Percentiles rank a stretch among this genome's conserved stretches.
Conservation (phyloP, 2,329 filamentous ascomycete species). For the Paecilomyces sp. region DNA sequence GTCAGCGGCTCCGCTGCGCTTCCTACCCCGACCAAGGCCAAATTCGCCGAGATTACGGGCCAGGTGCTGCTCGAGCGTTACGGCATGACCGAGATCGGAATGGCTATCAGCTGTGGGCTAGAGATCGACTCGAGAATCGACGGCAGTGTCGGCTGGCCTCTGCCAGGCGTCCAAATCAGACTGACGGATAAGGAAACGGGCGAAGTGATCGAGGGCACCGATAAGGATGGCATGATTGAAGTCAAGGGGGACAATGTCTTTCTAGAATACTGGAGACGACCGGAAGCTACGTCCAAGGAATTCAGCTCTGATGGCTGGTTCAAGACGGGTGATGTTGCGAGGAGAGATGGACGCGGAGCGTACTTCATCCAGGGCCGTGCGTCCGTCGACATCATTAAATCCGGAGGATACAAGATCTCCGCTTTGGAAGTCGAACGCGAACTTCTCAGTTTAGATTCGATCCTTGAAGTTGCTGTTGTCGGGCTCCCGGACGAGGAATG, state of each 20-base stretch:
- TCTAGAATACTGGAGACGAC: constrained; percentile 35
- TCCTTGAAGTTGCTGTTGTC: constrained; percentile 48
- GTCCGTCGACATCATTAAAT: constrained; percentile 49
- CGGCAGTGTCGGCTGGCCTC: constrained; percentile 43
- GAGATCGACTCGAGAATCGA: constrained; percentile 34
- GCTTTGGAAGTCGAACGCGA: constrained; percentile 50
- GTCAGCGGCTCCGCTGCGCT: constrained; percentile 38
- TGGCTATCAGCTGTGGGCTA: constrained; percentile 40
- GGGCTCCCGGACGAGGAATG: constrained; percentile 49
- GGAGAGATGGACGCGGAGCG: constrained; percentile 28
- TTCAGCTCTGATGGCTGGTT: constrained; percentile 45
- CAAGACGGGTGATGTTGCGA: constrained; percentile 41
- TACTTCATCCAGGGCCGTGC: constrained; percentile 50
- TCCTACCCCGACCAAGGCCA: constrained; percentile 34
- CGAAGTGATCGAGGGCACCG: constrained; percentile 17
- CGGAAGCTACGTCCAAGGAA: constrained; percentile 38
- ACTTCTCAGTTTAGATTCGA: constrained; percentile 41
- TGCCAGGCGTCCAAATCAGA: constrained; percentile 41
- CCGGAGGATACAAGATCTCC: constrained; percentile 50
- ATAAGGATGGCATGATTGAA: constrained; percentile 38
- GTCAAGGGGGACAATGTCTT: constrained; percentile 37
- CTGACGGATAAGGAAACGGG: constrained; percentile 36
- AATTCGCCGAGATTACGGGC: constrained; percentile 33
- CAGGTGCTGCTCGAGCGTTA: constrained; percentile 42
- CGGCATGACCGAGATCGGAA: constrained; percentile 46